These are phyloP conservation scores for Davidsoniella virescens DNA, from an alignment of 2,329 filamentous ascomycete genomes.

Conservation along the genomic window DNA sequence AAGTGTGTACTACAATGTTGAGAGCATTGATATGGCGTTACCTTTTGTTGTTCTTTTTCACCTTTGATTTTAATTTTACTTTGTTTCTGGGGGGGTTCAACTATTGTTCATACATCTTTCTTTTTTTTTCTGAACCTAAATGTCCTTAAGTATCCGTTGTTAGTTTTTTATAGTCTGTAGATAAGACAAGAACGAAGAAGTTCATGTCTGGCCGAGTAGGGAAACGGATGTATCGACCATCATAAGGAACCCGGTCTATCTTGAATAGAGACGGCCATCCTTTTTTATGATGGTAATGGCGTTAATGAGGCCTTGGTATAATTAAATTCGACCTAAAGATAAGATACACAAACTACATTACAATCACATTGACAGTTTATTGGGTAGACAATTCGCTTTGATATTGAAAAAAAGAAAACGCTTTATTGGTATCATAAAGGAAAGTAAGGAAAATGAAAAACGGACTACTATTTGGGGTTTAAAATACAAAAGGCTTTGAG, in stretches of 20 bases:
- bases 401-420: neutral
- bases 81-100: constrained; percentile 6
- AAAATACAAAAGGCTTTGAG: neutral
- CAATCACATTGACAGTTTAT: too few species aligned
- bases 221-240: too few species aligned
- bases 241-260: neutral
- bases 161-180: neutral
- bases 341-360: neutral
- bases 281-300: neutral
- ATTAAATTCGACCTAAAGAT: neutral
- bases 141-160: neutral
- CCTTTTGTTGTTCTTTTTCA: constrained; percentile 4
- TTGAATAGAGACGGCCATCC: neutral
- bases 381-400: too few species aligned
- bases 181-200: neutral
- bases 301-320: neutral
- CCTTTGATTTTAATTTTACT: constrained; percentile 3
- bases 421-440: constrained; percentile 1
- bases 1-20: neutral
- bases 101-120: neutral
- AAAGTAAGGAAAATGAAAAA: constrained; percentile 4
- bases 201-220: too few species aligned
- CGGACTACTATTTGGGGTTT: constrained; percentile 13
- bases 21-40: constrained; percentile 11
- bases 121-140: constrained; percentile 1